Evolutionary conservation across 1,139 yeast species (phyloP), one percentile per base, ranked within the genome.

Genomic region (Lodderomyces jiufengensis): DNA sequence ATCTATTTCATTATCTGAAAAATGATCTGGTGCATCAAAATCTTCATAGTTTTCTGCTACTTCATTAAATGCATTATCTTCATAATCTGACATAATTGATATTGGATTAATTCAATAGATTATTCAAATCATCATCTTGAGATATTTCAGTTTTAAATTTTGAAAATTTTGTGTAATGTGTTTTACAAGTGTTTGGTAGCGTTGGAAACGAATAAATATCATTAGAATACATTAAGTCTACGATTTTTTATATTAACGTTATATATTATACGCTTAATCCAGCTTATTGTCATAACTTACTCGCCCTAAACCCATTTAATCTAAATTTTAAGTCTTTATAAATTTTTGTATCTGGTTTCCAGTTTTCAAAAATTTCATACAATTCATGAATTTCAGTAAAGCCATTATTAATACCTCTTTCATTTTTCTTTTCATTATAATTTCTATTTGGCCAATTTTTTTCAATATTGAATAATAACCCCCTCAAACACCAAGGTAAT

Each of bases 401-500:
- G 1, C 73, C 75, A 29, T 61, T 63, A 20, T 44, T 49, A 5
- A 57, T 61, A 27, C 47, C 49, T 15, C 52, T 59, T 29, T 56
- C 47, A 4, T 56, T 39, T 9, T 52, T 42, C 21, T 32, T 29
- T 41, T 55, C 58, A 16, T 40, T 31, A 24, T 31, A 32, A 39
- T 51, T 55, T 28, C 60, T 54, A 38, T 55, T 57, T 28, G 72
- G 73, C 75, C 75, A 69, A 44, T 70, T 80, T 73, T 57, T 66
- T 44, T 88, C 82, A 47, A 76, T 73, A 46, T 75, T 76, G 44
- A 74, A 75, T 24, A 88, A 61, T 30, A 90, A 61, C 0, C 97
- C 96, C 31, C 96, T 66, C 59, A 87, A 74, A 50, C 95, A 84
- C 97, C 97, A 90, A 1, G 97, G 97, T 24, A 90, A 63, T 36